Percentiles rank a stretch among this genome's conserved stretches.
These are phyloP conservation scores for Pseudopyricularia javanii DNA, from an alignment of 2,329 filamentous ascomycete species.

Conservation along the genomic window DNA sequence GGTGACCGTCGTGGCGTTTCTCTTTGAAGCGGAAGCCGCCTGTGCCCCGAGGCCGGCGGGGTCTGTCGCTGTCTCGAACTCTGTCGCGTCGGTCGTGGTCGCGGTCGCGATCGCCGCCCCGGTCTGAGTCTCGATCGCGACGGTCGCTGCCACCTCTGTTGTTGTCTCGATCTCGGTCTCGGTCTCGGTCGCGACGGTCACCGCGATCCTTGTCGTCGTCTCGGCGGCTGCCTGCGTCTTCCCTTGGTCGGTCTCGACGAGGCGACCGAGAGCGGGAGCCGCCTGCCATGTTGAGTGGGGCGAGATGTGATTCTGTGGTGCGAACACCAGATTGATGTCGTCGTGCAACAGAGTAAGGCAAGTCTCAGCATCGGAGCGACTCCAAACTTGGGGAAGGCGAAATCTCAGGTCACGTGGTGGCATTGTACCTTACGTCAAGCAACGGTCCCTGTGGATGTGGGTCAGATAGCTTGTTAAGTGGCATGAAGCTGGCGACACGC, in stretches of 20 bases:
- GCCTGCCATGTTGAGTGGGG: background rate
- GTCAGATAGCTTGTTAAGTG: background rate
- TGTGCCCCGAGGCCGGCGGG: conserved; percentile 11
- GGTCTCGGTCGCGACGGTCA: background rate
- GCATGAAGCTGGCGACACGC: background rate
- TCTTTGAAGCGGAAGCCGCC: conserved; percentile 50
- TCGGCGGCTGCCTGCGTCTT: background rate
- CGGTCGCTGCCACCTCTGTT: background rate
- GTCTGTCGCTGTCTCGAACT: conserved; percentile 18
- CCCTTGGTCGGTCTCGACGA: background rate
- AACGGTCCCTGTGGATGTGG: background rate
- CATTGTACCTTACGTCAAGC: background rate
- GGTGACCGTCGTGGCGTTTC: conserved; percentile 31
- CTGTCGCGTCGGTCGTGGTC: conserved; percentile 15
- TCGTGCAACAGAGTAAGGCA: background rate
- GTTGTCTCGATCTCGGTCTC: background rate
- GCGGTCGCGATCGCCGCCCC: conserved; percentile 5
- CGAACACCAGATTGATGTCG: background rate
- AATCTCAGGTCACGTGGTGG: background rate
- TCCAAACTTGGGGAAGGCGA: background rate
- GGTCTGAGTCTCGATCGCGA: conserved; percentile 9
- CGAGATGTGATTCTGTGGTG: background rate
- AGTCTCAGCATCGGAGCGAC: background rate
- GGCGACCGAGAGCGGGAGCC: background rate
- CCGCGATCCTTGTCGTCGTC: background rate